Percentiles rank a stretch among this genome's conserved stretches.
These are phyloP conservation scores for Podaxis sp. DNA, from an alignment of 768 basidiomycete genomes.

Conservation along the genomic window DNA sequence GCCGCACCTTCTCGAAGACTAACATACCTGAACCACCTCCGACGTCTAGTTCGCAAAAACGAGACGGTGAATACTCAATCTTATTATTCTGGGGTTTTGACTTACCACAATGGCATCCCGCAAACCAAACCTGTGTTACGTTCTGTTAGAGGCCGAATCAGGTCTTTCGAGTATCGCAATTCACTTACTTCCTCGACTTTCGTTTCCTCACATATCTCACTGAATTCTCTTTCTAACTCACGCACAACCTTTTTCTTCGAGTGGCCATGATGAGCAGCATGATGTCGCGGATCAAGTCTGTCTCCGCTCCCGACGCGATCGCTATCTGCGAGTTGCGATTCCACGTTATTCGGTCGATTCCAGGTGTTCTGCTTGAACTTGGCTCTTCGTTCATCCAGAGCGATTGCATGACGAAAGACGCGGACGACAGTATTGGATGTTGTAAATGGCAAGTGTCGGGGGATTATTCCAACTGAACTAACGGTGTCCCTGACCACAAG, in stretches of 20 bases:
- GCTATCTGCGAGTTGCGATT: constrained; percentile 26
- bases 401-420: constrained; percentile 59
- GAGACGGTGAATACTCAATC: not conserved
- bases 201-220: constrained; percentile 25
- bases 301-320: constrained; percentile 17
- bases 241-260: constrained; percentile 7
- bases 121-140: constrained; percentile 28
- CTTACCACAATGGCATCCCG: constrained; percentile 47
- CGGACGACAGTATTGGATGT: constrained; percentile 46
- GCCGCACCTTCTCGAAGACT: not conserved
- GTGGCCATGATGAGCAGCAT: not conserved
- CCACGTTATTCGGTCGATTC: constrained; percentile 31
- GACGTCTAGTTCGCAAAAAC: constrained; percentile 38
- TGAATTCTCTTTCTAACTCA: constrained; percentile 27
- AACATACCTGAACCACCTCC: constrained; percentile 50
- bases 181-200: constrained; percentile 51
- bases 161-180: not conserved
- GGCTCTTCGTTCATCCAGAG: constrained; percentile 58
- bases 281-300: not conserved
- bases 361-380: constrained; percentile 56
- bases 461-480: constrained; percentile 49
- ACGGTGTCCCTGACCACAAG: constrained; percentile 49
- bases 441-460: constrained; percentile 49
- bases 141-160: not conserved
- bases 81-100: not conserved